A percentile compares a stretch with the other conserved stretches of the same genome.
These are phyloP conservation scores for Posidonia oceanica DNA, from an alignment of 116 monocot genomes.

Conservation along the genomic window DNA sequence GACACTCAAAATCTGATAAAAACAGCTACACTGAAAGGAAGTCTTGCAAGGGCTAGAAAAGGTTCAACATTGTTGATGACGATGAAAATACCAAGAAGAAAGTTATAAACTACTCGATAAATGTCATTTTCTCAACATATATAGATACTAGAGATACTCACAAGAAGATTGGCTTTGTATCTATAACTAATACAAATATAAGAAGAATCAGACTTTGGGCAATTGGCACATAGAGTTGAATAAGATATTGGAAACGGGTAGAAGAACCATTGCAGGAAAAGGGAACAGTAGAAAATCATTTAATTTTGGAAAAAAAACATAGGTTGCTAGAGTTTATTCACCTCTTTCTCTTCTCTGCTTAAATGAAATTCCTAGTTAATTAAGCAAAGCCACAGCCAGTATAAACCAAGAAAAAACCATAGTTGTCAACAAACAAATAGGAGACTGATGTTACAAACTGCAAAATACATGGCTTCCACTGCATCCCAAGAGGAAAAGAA, in stretches of 20 bases:
- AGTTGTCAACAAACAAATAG: neutral
- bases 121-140: neutral
- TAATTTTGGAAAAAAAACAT: neutral
- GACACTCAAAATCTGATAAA: neutral
- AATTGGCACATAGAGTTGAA: no score
- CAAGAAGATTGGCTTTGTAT: slow-evolving; percentile 28
- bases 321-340: slow-evolving; percentile 8
- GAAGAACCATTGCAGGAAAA: neutral
- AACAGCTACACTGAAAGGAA: neutral
- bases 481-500: no score
- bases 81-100: no score
- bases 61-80: no score
- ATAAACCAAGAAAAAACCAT: no score
- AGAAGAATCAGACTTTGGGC: no score
- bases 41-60: neutral
- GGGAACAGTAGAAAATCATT: neutral
- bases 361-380: neutral
- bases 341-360: slow-evolving; percentile 67
- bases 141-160: slow-evolving; percentile 25
- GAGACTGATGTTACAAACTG: neutral
- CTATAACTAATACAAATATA: no score
- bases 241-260: neutral
- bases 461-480: neutral
- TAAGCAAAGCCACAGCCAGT: neutral
- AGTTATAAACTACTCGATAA: neutral